Base-by-base conservation (phyloP, 768 basidiomycete genomes). In the Suillus subluteus region DNA sequence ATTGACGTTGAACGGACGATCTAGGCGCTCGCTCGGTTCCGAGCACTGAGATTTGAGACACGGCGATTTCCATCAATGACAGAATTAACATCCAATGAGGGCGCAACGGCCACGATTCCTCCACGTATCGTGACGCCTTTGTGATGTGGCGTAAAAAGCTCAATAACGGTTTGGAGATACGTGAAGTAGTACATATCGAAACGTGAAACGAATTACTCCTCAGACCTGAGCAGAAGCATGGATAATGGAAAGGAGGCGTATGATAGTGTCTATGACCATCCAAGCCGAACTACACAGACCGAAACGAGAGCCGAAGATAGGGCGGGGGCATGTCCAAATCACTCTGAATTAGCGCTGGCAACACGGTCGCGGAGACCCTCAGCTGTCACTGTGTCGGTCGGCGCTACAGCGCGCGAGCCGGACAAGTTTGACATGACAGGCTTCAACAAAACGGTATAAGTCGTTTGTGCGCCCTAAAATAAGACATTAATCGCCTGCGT, bases 401-500 rank as follows among this genome's bases (percentile, higher is more conserved):
- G 80, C 63, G 82, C 82, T 66, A 82, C 78, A 32, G 79, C 72
- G 64, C 82, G 80, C 63, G 79, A 75, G 50, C 80, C 75, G 68
- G 82, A 82, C 72, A 88, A 75, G 79, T 91, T 91, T 70, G 83
- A 81, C 73, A 98, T 85, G 61, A 95, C 78, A 48, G 95, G 96
- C 78, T 92, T 92, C 77, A 98, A 79, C 65, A 92, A 82, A 71
- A 83, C 83, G 73, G 84, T 78, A 82, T 98, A 97, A 48, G 92
- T 83, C 65, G 83, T 81, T 86, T 94, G 91, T 56, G 97, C 97
- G 70, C 97, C 97, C 91, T 97, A 67, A 61, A 66, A 70, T 56
- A 58, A 66, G 55, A n/a, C 41, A 56, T 50, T 48, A 54, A 30
- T 32, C n/a, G n/a, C 30, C 38, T 41, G 15, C 1, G 0, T 23